A percentile compares a stretch with the other conserved stretches of the same genome.
Conservation (phyloP, 2,329 filamentous ascomycete genomes). For the Ophiostoma pallidulum region DNA sequence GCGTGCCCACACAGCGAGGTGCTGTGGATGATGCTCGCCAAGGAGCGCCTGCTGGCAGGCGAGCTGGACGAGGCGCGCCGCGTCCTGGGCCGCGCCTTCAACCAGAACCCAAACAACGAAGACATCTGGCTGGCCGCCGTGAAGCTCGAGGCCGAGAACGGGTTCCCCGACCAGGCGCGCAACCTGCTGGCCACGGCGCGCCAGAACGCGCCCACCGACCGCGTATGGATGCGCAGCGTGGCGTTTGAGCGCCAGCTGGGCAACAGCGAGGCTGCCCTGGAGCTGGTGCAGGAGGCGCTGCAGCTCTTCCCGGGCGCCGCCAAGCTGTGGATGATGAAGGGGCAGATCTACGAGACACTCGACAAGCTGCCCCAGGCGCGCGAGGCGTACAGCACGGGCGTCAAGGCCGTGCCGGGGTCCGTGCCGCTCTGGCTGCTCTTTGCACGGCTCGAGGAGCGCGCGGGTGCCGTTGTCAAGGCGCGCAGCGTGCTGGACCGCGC, state of each 20-base stretch:
- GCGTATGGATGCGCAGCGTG: conserved; percentile 94
- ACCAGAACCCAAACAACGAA: conserved; percentile 92
- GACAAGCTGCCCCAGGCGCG: conserved; percentile 74
- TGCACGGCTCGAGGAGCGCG: conserved; percentile 74
- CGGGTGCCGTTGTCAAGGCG: conserved; percentile 79
- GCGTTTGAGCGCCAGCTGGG: conserved; percentile 83
- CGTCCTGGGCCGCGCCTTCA: conserved; percentile 82
- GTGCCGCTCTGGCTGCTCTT: conserved; percentile 87
- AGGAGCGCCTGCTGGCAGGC: conserved; percentile 86
- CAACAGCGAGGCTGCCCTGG: conserved; percentile 69
- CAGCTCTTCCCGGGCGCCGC: conserved; percentile 75
- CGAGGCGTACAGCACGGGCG: conserved; percentile 81
- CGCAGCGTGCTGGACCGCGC: conserved; percentile 89
- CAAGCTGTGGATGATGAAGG: conserved; percentile 98
- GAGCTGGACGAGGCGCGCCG: conserved; percentile 78
- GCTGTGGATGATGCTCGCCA: conserved; percentile 90
- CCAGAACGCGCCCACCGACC: conserved; percentile 83
- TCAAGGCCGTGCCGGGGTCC: conserved; percentile 74
- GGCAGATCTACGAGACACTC: conserved; percentile 86
- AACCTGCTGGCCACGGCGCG: conserved; percentile 74
- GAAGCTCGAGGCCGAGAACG: conserved; percentile 87
- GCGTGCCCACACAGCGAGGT: conserved; percentile 86
- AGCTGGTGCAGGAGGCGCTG: conserved; percentile 78
- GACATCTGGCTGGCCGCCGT: conserved; percentile 97
- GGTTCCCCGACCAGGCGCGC: conserved; percentile 71